Base-by-base conservation (phyloP, 768 basidiomycete genomes). In the Termitomyces sp. region DNA sequence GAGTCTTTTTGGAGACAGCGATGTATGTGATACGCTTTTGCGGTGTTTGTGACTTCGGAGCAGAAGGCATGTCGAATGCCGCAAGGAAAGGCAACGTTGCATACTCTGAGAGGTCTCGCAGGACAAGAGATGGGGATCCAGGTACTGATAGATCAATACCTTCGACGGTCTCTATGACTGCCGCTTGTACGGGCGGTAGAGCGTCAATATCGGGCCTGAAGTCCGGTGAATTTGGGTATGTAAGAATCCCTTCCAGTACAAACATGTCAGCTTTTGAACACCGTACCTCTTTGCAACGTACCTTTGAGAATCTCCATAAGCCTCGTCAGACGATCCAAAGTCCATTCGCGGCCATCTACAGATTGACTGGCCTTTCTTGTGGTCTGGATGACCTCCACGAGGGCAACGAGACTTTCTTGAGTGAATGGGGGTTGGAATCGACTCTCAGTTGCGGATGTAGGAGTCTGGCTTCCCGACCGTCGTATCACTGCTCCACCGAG, bases 141-240 rank as follows among this genome's bases (percentile, higher is more conserved):
- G 78, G 64, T 2, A 80, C 74, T 3, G 81, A 72, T 16, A 93
- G 73, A 49, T 91, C 85, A 45, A 97, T 85, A 23, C 70, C 69
- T 44, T 80, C 75, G 12, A 96, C 72, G 0, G 88, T 82, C 27
- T 88, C 84, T 64, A 94, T 74, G 2, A 97, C 83, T 23, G 84
- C 80, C 1, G 81, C 73, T 84, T 93, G 91, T 7, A 92, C 82
- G 40, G 91, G 89, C 20, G 84, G 83, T 35, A 98, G 75, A 20
- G 74, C 69, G 64, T 98, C 95, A 39, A 94, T 76, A 62, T 99
- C 96, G 1, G 91, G 88, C 39, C 94, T 77, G 66, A 92, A 96
- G 64, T 96, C 93, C 13, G 89, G 85, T 0, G 91, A 94, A 53
- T 77, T 76, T 2, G 85, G 74, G 64, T 97, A 97, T 0, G 90